Base-by-base conservation (phyloP, 2,329 filamentous ascomycete genomes). In the Mycosphaerelloides madeirae region DNA sequence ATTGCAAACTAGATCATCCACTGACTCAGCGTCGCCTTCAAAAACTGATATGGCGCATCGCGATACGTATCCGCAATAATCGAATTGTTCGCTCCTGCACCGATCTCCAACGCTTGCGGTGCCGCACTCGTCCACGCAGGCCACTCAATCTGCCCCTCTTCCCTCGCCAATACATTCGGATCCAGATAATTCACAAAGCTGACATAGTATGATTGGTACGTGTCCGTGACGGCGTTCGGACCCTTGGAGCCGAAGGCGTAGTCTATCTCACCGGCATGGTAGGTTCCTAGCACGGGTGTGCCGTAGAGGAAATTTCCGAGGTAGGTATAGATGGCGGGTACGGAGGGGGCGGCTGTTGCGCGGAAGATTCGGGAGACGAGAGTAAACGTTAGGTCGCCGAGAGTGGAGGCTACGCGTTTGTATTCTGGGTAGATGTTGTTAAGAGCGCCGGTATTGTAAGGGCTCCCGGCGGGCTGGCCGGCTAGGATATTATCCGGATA, bases 391-490 rank as follows among this genome's bases (percentile, higher is more conserved):
- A 88, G 57, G 59, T 93, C 87, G 12, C 38, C 38, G 75, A 78
- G 28, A 65, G 90, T 78, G 31, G 86, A 85, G 2, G 84, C 81
- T 0, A 88, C 69, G 12, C 84, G 83, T 66, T 90, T 91, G 73
- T 81, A 90, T 53, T 86, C 78, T 0, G 86, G 84, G 60, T 86
- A 89, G 58, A 80, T 72, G 57, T 84, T 81, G 67, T 91, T 86
- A n/a, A 83, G 52, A 8, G 76, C 49, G 1, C 77, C 71, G 0
- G 85, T 90, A 38, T 80, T 74, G 72, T 87, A 90, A 1, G 87
- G 87, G 2, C 81, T 85, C 28, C 86, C 86, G 14, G 75, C 69
- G 7, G 71, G 68, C 78, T 68, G 0, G 65, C 65, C 57, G 3
- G 40, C 16, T 6, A 54, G 39, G 15, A 73, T 62, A 18, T 71